Evolutionary conservation across 2,329 filamentous ascomycete genomes (phyloP).

Genomic region (Rutstroemia sp.): DNA sequence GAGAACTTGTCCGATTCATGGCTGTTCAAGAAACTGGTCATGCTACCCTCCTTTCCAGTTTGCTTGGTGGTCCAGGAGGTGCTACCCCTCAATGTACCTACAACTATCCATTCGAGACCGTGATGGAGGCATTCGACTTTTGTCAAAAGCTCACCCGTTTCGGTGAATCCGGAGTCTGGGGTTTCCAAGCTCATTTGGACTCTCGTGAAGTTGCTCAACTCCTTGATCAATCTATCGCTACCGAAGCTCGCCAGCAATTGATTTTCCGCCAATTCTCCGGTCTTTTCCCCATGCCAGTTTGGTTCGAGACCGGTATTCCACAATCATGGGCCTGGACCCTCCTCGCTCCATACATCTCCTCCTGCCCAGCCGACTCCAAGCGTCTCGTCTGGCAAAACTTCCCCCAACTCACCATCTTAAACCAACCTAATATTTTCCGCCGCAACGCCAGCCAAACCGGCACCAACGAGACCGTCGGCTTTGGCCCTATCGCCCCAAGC

Average conservation of each 20-base stretch:
- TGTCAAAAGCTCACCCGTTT: slow-evolving; percentile 78
- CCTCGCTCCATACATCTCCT: slow-evolving; percentile 72
- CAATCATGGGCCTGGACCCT: slow-evolving; percentile 83
- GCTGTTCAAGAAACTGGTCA: slow-evolving; percentile 69
- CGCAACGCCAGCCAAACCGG: slow-evolving; percentile 54
- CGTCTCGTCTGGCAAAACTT: slow-evolving; percentile 81
- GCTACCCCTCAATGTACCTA: slow-evolving; percentile 70
- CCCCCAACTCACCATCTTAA: slow-evolving; percentile 61
- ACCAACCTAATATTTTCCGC: slow-evolving; percentile 69
- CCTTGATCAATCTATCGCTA: slow-evolving; percentile 68
- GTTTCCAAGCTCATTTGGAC: slow-evolving; percentile 72
- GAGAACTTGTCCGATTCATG: slow-evolving; percentile 69
- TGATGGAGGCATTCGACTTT: slow-evolving; percentile 76
- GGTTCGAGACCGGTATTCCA: slow-evolving; percentile 72
- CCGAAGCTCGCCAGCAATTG: slow-evolving; percentile 75
- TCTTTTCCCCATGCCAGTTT: slow-evolving; percentile 73
- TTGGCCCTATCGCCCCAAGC: slow-evolving; percentile 33
- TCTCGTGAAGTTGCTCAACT: slow-evolving; percentile 67
- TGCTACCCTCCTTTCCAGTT: slow-evolving; percentile 68
- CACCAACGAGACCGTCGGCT: slow-evolving; percentile 56
- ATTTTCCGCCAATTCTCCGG: slow-evolving; percentile 79
- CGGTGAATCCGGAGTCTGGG: slow-evolving; percentile 73
- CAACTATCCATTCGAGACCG: slow-evolving; percentile 69
- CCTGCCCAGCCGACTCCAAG: slow-evolving; percentile 65
- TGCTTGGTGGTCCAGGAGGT: slow-evolving; percentile 53